Percentiles rank a stretch among this genome's conserved stretches.
phyloP scores from a whole-genome alignment of 306 rosid species.

The Hylodesmum podocarpum region DNA sequence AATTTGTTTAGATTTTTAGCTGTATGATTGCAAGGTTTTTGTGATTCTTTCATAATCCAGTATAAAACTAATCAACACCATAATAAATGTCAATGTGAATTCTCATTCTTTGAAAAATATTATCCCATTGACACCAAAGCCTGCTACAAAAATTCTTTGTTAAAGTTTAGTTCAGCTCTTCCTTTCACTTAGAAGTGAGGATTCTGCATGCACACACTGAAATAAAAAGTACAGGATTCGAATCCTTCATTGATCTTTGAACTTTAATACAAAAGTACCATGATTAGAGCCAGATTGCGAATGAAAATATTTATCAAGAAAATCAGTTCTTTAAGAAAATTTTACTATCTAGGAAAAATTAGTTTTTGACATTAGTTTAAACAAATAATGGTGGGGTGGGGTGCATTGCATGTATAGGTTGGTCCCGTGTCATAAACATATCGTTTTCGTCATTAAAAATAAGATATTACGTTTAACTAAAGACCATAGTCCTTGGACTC shows the following conservation, averaged over 20 bases:
- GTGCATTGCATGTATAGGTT: background rate
- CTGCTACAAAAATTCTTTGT: background rate
- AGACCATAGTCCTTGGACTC: background rate
- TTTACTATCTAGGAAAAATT: too few species aligned
- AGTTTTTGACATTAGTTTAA: too few species aligned
- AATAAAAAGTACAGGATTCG: background rate
- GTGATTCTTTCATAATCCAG: background rate
- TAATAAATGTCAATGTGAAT: background rate
- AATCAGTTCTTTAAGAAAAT: too few species aligned
- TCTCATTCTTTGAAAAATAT: background rate
- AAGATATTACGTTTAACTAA: background rate
- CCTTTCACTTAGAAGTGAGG: background rate
- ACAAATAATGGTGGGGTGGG: too few species aligned
- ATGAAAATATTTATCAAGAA: too few species aligned
- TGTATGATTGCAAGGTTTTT: background rate
- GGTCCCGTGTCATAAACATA: constrained; percentile 22
- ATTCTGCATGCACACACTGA: background rate
- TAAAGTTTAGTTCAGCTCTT: background rate
- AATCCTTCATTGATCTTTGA: background rate
- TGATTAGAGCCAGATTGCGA: background rate
- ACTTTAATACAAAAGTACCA: constrained; percentile 12
- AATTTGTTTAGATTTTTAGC: too few species aligned
- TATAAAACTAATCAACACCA: background rate
- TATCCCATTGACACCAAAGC: background rate
- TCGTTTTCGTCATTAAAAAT: constrained; percentile 21